These are phyloP conservation scores for Micractinium conductrix DNA, from an alignment of 139 green algal genomes.

Conservation along the genomic window DNA sequence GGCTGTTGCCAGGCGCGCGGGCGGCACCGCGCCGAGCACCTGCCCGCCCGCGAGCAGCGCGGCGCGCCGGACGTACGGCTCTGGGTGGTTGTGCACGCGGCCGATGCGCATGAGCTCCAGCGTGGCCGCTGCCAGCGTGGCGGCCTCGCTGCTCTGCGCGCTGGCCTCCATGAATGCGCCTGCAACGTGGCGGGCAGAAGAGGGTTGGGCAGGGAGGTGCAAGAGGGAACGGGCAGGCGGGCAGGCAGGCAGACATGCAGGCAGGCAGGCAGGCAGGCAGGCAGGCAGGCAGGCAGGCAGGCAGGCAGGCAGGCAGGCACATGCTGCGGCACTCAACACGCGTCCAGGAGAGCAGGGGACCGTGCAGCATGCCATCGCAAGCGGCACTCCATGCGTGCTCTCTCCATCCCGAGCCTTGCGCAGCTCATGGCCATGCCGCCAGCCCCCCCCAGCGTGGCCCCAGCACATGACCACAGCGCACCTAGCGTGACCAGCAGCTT, in stretches of 20 bases:
- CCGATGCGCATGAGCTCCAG: slow-evolving; percentile 73
- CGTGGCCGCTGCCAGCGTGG: slow-evolving; percentile 28
- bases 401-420: no score
- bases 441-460: no score
- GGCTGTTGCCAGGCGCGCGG: slow-evolving; percentile 53
- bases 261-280: no score
- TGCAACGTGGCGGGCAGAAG: background rate
- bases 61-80: slow-evolving; percentile 73
- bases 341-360: no score
- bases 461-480: background rate
- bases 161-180: slow-evolving; percentile 24
- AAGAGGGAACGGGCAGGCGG: no score
- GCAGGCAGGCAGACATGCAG: no score
- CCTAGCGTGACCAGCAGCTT: slow-evolving; percentile 70
- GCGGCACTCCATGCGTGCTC: no score
- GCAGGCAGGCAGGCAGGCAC: no score
- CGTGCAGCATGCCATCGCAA: no score
- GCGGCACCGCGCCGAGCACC: slow-evolving; percentile 28
- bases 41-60: slow-evolving; percentile 65
- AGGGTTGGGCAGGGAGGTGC: background rate
- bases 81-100: slow-evolving; percentile 62
- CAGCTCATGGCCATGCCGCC: no score
- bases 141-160: slow-evolving; percentile 13
- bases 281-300: no score
- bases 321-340: no score